A percentile compares a stretch with the other conserved stretches of the same genome.
phyloP scores from a whole-genome alignment of 108 stramenopile genomes.

The Hondaea fermentalgiana region DNA sequence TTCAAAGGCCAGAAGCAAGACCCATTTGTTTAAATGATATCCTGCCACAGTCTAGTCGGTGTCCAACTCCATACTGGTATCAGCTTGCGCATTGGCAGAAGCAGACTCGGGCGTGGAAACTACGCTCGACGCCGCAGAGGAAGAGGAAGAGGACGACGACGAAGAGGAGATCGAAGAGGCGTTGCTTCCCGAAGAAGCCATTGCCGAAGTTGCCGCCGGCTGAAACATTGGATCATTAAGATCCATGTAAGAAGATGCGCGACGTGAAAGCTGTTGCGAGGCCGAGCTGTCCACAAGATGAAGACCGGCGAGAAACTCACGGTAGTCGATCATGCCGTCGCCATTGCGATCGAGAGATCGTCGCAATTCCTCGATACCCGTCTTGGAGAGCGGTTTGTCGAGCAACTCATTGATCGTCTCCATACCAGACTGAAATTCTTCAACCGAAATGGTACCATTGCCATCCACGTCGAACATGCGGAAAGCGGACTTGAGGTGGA shows the following conservation, averaged over 20 bases:
- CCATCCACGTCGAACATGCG: slow-evolving; percentile 39
- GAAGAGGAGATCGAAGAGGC: not conserved
- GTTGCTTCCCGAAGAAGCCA: not conserved
- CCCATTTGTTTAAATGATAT: not conserved
- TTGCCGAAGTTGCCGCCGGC: not conserved
- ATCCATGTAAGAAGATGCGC: not conserved
- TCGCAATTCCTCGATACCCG: slow-evolving; percentile 41
- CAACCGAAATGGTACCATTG: slow-evolving; percentile 24
- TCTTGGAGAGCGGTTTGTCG: slow-evolving; percentile 38
- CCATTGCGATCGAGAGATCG: slow-evolving; percentile 39
- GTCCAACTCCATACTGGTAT: not conserved
- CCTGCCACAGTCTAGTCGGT: not conserved
- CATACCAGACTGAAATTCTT: slow-evolving; percentile 39
- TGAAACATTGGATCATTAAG: not conserved
- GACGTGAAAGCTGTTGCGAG: not conserved
- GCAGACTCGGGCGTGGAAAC: not conserved
- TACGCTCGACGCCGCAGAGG: not conserved
- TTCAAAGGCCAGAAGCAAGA: not conserved
- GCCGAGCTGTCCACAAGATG: slow-evolving; percentile 20
- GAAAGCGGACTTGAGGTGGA: slow-evolving; percentile 38
- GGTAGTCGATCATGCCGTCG: slow-evolving; percentile 36
- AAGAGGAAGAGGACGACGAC: not conserved
- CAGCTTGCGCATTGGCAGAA: not conserved
- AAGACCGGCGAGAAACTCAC: slow-evolving; percentile 45
- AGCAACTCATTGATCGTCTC: slow-evolving; percentile 27